Evolutionary conservation across 192 early-diverging fungal species (phyloP), one percentile per base, ranked within the genome.

Genomic region (Backusella sp.): DNA sequence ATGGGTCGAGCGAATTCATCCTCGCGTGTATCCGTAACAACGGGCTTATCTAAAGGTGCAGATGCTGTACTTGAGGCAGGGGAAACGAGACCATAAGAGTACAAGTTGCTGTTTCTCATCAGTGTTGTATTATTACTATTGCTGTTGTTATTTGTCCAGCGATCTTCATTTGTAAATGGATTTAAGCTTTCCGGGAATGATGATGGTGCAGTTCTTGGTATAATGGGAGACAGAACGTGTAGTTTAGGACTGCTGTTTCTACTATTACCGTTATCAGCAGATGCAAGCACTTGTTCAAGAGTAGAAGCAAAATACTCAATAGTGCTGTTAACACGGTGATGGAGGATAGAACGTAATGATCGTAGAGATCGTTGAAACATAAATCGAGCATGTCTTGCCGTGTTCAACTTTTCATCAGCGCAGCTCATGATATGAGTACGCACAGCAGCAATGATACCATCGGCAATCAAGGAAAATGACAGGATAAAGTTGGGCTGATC

Each of bases 281-380:
- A 12, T 19, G 32, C 11, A 34, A 72, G n/a, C 12, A 46, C 49
- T 35, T 46, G 9, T 35, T 72, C 44, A 35, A 72, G 41, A 19
- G 46, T 34, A 7, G 26, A 32, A 8, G 71, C 19, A 52, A 72
- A 72, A 15, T 32, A 17, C 36, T 72, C 42, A 52, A 72, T 72
- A 3, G 19, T 11, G 4, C 11, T 19, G 34, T 52, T 53, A 11
- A 39, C 28, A 35, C 44, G 44, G 4, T 72, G 44, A 34, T 35
- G 28, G 14, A 72, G 49, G 6, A 72, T 49, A 7, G 30, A 53
- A 4, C 76, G 70, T 56, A 77, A 77, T 23, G 70, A 59, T 5
- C 70, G 56, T 15, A 72, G 14, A 21, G 76, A 70, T 23, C 76
- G 36, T 73, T 77, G 76, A 44, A 77, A 77, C 76, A 77, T 70